Conservation (phyloP, 179 eudicot genomes). For the Spergularia azorica region DNA sequence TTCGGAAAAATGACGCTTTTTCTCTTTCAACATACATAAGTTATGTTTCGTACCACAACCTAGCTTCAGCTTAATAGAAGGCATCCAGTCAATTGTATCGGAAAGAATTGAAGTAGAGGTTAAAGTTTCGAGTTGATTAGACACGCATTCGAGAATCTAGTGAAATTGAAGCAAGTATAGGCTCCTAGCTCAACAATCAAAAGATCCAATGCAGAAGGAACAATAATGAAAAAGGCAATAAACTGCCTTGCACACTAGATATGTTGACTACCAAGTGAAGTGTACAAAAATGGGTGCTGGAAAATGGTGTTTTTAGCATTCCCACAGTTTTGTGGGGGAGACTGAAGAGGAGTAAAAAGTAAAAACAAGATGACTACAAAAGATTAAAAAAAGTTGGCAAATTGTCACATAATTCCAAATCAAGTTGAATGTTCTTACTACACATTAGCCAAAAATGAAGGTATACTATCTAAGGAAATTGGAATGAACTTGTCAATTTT, state of each 20-base stretch:
- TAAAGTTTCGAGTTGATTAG: no score
- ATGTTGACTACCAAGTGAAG: neutral
- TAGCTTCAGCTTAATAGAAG: no score
- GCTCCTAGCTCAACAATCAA: slow-evolving; percentile 2
- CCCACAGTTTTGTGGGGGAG: neutral
- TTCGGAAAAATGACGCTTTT: neutral
- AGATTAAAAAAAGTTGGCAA: neutral
- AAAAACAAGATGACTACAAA: neutral
- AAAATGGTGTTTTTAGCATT: slow-evolving; percentile 14
- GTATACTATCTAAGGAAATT: neutral
- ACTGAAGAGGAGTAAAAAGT: neutral
- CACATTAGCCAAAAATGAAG: neutral
- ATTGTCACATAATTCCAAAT: neutral
- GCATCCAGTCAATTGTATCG: no score
- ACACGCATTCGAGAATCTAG: neutral
- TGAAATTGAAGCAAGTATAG: neutral
- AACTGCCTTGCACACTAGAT: slow-evolving; percentile 12
- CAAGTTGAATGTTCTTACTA: neutral
- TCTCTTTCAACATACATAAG: neutral
- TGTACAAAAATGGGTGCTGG: slow-evolving; percentile 1
- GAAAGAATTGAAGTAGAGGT: no score
- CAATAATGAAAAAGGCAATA: neutral
- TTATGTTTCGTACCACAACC: neutral
- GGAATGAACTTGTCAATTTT: neutral
- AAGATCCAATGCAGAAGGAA: slow-evolving; percentile 10